phyloP scores from a whole-genome alignment of 495 filamentous ascomycete species.

The Parathielavia hyrcaniae region DNA sequence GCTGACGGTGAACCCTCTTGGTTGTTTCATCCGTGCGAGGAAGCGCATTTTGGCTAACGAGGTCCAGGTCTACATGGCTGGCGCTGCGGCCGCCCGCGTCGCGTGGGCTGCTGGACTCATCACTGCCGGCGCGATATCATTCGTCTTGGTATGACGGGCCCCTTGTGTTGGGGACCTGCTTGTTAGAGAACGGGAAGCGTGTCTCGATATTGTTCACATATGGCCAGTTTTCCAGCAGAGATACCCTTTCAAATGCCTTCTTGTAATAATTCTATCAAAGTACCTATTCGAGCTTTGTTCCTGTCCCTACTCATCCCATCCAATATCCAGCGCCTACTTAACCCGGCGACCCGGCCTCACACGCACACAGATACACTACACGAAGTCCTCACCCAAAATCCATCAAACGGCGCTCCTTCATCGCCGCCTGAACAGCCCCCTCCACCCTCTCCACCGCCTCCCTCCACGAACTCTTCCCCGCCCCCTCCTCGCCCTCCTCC shows the following conservation, averaged over 20 bases:
- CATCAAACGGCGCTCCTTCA: slow-evolving; percentile 59
- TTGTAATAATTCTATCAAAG: not conserved
- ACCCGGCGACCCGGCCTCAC: not conserved
- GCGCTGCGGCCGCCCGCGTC: slow-evolving; percentile 5
- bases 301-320: not conserved
- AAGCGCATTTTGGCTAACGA: not conserved
- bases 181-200: not conserved
- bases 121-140: not conserved
- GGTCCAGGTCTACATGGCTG: slow-evolving; percentile 16
- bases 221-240: not conserved
- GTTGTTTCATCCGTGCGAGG: slow-evolving; percentile 2
- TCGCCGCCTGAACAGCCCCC: slow-evolving; percentile 53
- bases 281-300: not conserved
- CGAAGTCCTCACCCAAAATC: slow-evolving; percentile 38
- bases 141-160: not conserved
- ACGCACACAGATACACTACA: not conserved
- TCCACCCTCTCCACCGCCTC: slow-evolving; percentile 52
- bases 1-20: slow-evolving; percentile 30
- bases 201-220: slow-evolving; percentile 2
- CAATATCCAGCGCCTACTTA: no score
- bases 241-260: slow-evolving; percentile 7
- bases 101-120: slow-evolving; percentile 1
- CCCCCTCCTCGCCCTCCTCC: slow-evolving; percentile 41
- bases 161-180: not conserved
- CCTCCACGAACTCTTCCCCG: slow-evolving; percentile 34